These are phyloP conservation scores for Harringtonia aguacate DNA, from an alignment of 2,329 filamentous ascomycete genomes.

Conservation along the genomic window DNA sequence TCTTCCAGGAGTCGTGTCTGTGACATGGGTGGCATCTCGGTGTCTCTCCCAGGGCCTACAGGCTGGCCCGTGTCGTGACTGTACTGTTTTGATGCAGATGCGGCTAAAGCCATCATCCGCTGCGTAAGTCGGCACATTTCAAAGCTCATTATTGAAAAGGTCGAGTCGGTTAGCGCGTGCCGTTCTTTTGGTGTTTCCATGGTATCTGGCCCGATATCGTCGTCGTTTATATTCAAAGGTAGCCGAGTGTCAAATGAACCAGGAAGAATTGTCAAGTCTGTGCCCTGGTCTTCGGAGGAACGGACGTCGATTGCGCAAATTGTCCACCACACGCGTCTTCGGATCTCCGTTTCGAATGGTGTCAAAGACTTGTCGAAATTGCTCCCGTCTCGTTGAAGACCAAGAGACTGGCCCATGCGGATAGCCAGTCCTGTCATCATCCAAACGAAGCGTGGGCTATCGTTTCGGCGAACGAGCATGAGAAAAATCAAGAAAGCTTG, in stretches of 20 bases:
- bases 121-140: slow-evolving; percentile 24
- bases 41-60: not conserved
- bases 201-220: slow-evolving; percentile 34
- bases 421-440: slow-evolving; percentile 45
- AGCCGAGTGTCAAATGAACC: slow-evolving; percentile 34
- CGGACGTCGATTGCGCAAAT: slow-evolving; percentile 46
- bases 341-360: slow-evolving; percentile 49
- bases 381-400: slow-evolving; percentile 46
- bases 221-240: slow-evolving; percentile 47
- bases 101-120: slow-evolving; percentile 23
- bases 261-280: slow-evolving; percentile 31
- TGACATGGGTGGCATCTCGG: not conserved
- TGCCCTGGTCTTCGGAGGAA: slow-evolving; percentile 36
- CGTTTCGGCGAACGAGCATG: slow-evolving; percentile 32
- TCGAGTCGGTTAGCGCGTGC: slow-evolving; percentile 41
- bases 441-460: slow-evolving; percentile 46
- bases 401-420: slow-evolving; percentile 49
- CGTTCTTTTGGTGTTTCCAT: slow-evolving; percentile 33
- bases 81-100: too few species aligned
- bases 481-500: slow-evolving; percentile 50
- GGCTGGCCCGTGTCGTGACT: too few species aligned
- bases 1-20: slow-evolving; percentile 23
- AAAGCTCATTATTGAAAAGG: slow-evolving; percentile 29
- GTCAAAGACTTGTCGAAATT: slow-evolving; percentile 32
- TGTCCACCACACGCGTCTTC: slow-evolving; percentile 51